Conservation (phyloP, 1,139 yeast genomes). For the Schwanniomyces etchellsii region DNA sequence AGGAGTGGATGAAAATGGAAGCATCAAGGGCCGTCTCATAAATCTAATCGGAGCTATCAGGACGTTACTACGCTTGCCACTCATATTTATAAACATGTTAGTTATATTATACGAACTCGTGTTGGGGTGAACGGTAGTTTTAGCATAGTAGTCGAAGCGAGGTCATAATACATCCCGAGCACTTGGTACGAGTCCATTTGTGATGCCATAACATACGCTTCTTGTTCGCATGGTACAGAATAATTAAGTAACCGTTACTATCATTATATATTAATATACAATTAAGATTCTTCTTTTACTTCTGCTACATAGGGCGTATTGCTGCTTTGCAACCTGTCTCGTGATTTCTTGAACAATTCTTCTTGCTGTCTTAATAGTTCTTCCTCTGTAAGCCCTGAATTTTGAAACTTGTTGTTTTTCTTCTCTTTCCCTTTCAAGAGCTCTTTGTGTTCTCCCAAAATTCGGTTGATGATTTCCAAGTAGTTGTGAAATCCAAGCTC, state of each 20-base stretch:
- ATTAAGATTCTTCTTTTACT: slow-evolving; percentile 3
- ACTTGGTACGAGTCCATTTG: too few species aligned
- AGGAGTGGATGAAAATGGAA: slow-evolving; percentile 20
- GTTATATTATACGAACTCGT: slow-evolving; percentile 39
- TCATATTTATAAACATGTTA: slow-evolving; percentile 34
- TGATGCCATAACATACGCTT: too few species aligned
- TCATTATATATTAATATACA: slow-evolving; percentile 2
- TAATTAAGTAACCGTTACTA: slow-evolving; percentile 1
- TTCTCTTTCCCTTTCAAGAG: slow-evolving; percentile 83
- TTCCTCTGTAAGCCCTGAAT: slow-evolving; percentile 87
- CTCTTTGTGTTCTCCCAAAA: slow-evolving; percentile 82
- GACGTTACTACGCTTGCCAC: slow-evolving; percentile 42
- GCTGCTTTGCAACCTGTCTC: slow-evolving; percentile 59
- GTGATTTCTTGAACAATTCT: slow-evolving; percentile 81
- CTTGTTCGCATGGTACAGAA: too few species aligned
- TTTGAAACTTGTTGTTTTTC: slow-evolving; percentile 88
- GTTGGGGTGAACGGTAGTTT: slow-evolving; percentile 35
- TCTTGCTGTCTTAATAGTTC: slow-evolving; percentile 90
- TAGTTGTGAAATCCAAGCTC: slow-evolving; percentile 87
- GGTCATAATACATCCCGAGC: too few species aligned
- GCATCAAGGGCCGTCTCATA: slow-evolving; percentile 32
- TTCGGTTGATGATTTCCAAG: slow-evolving; percentile 75
- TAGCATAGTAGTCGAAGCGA: too few species aligned
- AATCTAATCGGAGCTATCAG: slow-evolving; percentile 42
- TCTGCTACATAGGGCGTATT: slow-evolving; percentile 5